Percentiles rank a stretch among this genome's conserved stretches.
Evolutionary conservation across 768 basidiomycete species (phyloP).

Genomic region (Phallus indusiatus): DNA sequence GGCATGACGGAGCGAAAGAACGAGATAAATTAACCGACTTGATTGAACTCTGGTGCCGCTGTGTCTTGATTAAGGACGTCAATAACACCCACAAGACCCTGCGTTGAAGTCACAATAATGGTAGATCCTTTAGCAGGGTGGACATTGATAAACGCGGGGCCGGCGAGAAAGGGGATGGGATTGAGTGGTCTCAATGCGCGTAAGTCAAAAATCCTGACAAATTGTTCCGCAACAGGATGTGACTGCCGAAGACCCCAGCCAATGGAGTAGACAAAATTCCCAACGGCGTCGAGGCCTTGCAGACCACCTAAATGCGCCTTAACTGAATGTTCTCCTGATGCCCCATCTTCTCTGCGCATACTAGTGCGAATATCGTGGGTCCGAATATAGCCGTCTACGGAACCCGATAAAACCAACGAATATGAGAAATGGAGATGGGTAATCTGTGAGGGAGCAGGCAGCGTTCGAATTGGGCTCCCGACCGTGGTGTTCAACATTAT

Average conservation of each 20-base stretch:
- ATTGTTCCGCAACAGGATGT: constrained; percentile 79
- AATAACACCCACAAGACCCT: constrained; percentile 78
- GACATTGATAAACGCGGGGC: constrained; percentile 77
- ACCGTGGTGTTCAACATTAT: constrained; percentile 66
- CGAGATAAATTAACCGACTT: constrained; percentile 36
- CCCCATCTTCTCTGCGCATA: constrained; percentile 32
- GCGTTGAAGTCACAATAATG: constrained; percentile 65
- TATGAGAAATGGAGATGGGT: constrained; percentile 60
- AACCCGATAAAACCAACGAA: constrained; percentile 56
- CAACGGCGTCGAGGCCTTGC: constrained; percentile 69
- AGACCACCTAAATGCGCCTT: constrained; percentile 78
- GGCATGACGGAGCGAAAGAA: background rate
- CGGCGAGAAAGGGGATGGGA: constrained; percentile 79
- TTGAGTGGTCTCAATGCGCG: constrained; percentile 75
- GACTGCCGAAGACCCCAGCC: constrained; percentile 86
- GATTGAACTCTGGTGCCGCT: constrained; percentile 60
- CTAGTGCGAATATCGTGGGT: constrained; percentile 62
- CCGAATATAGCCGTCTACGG: constrained; percentile 64
- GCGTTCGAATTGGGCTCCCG: constrained; percentile 52
- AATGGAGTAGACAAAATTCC: constrained; percentile 77
- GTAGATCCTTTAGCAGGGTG: constrained; percentile 69
- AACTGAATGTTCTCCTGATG: constrained; percentile 37
- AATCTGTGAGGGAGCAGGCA: constrained; percentile 44
- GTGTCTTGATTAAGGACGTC: constrained; percentile 67
- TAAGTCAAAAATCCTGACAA: constrained; percentile 88